Conservation (phyloP, 2,329 filamentous ascomycete genomes). For the Pseudonectria buxi region DNA sequence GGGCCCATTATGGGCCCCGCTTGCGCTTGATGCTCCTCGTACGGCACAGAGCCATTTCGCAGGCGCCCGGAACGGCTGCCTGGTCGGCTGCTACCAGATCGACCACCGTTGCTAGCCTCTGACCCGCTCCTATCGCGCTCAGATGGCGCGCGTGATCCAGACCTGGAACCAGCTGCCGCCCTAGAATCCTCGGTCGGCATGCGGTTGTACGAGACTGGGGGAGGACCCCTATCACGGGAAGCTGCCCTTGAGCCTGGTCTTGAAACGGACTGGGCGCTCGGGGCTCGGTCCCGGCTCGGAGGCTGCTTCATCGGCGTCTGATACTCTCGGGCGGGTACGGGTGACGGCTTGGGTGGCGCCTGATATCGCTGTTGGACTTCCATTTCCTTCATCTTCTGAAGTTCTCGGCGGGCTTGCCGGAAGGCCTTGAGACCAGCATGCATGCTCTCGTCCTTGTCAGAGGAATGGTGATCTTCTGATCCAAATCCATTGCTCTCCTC, state of each 20-base stretch:
- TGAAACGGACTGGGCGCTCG: conserved; percentile 17
- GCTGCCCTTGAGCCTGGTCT: conserved; percentile 32
- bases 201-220: conserved; percentile 39
- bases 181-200: conserved; percentile 37
- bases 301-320: conserved; percentile 2
- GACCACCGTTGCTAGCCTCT: conserved; percentile 42
- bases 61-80: conserved; percentile 33
- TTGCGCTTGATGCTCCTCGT: conserved; percentile 30
- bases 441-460: conserved; percentile 33
- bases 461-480: conserved; percentile 15
- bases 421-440: conserved; percentile 51
- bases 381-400: conserved; percentile 49
- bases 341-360: conserved; percentile 12
- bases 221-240: conserved; percentile 38
- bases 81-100: conserved; percentile 34
- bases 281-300: conserved; percentile 13
- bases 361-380: conserved; percentile 41
- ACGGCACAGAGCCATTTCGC: conserved; percentile 31
- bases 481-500: conserved; percentile 13
- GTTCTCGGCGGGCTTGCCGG: conserved; percentile 49
- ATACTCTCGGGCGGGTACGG: conserved; percentile 4
- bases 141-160: conserved; percentile 26
- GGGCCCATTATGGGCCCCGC: conserved; percentile 14
- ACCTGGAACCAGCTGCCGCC: conserved; percentile 21
- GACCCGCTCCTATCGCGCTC: conserved; percentile 51